Conservation (phyloP, 179 eudicot genomes). For the Carnegiea gigantea region DNA sequence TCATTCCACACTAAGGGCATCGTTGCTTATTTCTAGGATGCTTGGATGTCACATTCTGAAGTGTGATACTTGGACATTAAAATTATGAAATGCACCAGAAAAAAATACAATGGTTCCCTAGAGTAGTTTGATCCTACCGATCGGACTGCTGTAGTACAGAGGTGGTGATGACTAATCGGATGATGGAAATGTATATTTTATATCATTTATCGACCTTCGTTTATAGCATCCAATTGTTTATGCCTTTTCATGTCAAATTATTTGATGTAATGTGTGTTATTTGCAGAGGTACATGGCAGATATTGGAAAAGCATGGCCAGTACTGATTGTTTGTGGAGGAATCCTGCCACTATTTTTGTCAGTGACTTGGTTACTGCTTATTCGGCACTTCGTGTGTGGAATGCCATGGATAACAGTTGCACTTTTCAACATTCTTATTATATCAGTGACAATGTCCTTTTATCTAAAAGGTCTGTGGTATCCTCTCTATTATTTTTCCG, state of each 20-base stretch:
- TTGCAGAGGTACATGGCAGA: conserved; percentile 98
- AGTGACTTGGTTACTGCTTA: conserved; percentile 86
- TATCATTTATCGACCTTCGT: background rate
- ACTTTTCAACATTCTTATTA: conserved; percentile 73
- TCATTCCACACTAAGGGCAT: background rate
- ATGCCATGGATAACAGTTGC: conserved; percentile 98
- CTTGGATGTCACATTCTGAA: background rate
- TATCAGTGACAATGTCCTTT: conserved; percentile 81
- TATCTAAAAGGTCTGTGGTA: conserved; percentile 74
- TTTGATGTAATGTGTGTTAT: conserved; percentile 12
- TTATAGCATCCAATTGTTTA: background rate
- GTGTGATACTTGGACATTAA: background rate
- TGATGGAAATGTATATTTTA: too few relatives aligned
- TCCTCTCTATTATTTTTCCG: background rate
- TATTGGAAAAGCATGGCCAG: conserved; percentile 95
- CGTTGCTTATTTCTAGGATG: background rate
- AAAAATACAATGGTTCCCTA: background rate
- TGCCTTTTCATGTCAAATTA: conserved; percentile 4
- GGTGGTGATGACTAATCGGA: too few relatives aligned
- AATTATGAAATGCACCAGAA: background rate
- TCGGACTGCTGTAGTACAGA: too few relatives aligned
- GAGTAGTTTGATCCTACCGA: background rate
- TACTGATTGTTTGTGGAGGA: conserved; percentile 95
- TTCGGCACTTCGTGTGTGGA: conserved; percentile 87
- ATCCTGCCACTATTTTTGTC: conserved; percentile 82